Conservation (phyloP, 2,329 filamentous ascomycete genomes). For the Aspergillus luchuensis region DNA sequence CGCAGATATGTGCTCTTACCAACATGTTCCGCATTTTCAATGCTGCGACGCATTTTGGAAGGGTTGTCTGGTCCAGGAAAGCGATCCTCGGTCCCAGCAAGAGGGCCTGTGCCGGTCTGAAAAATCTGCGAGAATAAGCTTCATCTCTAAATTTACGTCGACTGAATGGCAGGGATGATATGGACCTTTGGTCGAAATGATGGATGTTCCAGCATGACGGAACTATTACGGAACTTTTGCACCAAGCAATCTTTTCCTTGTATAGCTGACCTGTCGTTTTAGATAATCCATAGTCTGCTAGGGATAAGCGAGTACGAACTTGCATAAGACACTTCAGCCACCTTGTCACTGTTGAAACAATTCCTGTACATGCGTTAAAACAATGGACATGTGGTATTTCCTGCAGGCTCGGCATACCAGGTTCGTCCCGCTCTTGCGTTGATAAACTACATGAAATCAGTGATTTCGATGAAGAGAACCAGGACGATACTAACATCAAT, state of each 20-base stretch:
- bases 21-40: constrained; percentile 82
- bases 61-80: constrained; percentile 82
- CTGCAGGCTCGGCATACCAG: constrained; percentile 52
- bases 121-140: constrained; percentile 51
- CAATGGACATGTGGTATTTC: constrained; percentile 13
- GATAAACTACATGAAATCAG: constrained; percentile 62
- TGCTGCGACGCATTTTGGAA: constrained; percentile 83
- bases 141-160: not conserved
- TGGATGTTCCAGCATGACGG: constrained; percentile 84
- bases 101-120: constrained; percentile 51
- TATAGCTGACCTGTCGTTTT: constrained; percentile 63
- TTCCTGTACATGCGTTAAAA: constrained; percentile 56
- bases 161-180: not conserved
- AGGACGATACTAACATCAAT: constrained; percentile 58
- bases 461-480: not conserved
- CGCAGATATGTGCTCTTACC: constrained; percentile 55
- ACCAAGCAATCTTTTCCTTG: constrained; percentile 90
- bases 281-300: constrained; percentile 13
- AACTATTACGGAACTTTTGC: constrained; percentile 95
- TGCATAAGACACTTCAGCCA: constrained; percentile 92
- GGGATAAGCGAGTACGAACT: constrained; percentile 58
- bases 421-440: constrained; percentile 68
- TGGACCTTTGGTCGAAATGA: constrained; percentile 81
- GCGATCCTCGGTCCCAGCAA: constrained; percentile 69
- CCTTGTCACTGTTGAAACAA: constrained; percentile 79